Percentiles rank a stretch among this genome's conserved stretches.
These are phyloP conservation scores for Colletotrichum graminicola DNA, from an alignment of 2,329 filamentous ascomycete genomes.

Conservation along the genomic window DNA sequence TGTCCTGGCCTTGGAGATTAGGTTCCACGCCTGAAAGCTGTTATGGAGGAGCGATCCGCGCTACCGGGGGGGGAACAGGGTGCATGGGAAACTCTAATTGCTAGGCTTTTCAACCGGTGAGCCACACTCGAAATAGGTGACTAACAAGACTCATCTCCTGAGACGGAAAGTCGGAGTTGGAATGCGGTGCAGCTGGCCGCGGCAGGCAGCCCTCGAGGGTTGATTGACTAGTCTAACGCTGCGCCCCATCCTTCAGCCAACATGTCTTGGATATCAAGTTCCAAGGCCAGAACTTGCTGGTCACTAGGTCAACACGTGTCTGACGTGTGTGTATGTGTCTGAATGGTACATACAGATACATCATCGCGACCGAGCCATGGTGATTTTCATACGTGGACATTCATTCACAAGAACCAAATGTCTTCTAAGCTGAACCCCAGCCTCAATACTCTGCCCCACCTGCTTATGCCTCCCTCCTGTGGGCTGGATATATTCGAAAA, in stretches of 20 bases:
- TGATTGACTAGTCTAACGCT: not conserved
- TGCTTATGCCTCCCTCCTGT: not conserved
- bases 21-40: not conserved
- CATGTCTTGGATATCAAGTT: not conserved
- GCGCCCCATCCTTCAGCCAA: not conserved
- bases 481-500: not conserved
- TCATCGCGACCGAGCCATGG: not conserved
- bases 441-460: not conserved
- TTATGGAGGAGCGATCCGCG: not conserved
- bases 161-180: not conserved
- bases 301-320: not conserved
- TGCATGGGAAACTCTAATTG: conserved; percentile 7
- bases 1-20: not conserved
- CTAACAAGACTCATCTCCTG: not conserved
- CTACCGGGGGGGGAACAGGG: not conserved
- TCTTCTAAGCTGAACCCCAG: not conserved
- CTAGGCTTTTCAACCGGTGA: not conserved
- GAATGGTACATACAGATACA: not conserved
- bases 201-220: not conserved
- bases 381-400: not conserved
- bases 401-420: not conserved
- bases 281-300: not conserved
- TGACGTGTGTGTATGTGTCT: not conserved
- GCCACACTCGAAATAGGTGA: not conserved
- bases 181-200: not conserved